phyloP scores from a whole-genome alignment of 176 grass and related monocot species.

The Calamus simplicifolius region DNA sequence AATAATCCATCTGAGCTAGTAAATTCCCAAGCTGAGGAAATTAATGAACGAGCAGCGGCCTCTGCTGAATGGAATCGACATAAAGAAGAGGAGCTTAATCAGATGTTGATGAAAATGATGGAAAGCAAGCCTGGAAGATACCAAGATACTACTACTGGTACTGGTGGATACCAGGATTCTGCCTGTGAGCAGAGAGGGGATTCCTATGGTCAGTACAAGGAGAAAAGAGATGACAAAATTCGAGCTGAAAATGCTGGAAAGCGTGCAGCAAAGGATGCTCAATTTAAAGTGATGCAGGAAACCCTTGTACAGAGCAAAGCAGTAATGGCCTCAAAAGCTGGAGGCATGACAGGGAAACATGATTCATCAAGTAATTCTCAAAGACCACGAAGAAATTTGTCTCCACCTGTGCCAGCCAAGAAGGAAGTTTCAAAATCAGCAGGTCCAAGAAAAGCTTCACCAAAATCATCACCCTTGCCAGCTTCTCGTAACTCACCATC shows the following conservation, averaged over 20 bases:
- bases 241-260: conserved; percentile 47
- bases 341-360: conserved; percentile 43
- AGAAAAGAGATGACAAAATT: conserved; percentile 62
- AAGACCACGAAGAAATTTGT: conserved; percentile 72
- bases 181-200: conserved; percentile 48
- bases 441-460: conserved; percentile 41
- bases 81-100: conserved; percentile 93
- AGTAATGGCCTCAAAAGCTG: conserved; percentile 32
- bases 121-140: conserved; percentile 70
- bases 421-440: conserved; percentile 66
- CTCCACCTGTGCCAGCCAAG: conserved; percentile 63
- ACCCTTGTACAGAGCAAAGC: conserved; percentile 39
- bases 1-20: conserved; percentile 30
- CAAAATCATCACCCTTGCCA: conserved; percentile 69
- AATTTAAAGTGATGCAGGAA: conserved; percentile 40
- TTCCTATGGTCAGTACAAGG: conserved; percentile 40
- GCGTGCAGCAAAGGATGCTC: conserved; percentile 36
- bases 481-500: conserved; percentile 59
- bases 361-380: conserved; percentile 49
- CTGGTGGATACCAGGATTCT: conserved; percentile 22
- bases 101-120: conserved; percentile 99
- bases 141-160: conserved; percentile 20
- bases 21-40: conserved; percentile 45
- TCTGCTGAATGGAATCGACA: conserved; percentile 89
- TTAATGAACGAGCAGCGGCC: conserved; percentile 34